These are phyloP conservation scores for Venturia asperata DNA, from an alignment of 2,329 filamentous ascomycete species.

Conservation along the genomic window DNA sequence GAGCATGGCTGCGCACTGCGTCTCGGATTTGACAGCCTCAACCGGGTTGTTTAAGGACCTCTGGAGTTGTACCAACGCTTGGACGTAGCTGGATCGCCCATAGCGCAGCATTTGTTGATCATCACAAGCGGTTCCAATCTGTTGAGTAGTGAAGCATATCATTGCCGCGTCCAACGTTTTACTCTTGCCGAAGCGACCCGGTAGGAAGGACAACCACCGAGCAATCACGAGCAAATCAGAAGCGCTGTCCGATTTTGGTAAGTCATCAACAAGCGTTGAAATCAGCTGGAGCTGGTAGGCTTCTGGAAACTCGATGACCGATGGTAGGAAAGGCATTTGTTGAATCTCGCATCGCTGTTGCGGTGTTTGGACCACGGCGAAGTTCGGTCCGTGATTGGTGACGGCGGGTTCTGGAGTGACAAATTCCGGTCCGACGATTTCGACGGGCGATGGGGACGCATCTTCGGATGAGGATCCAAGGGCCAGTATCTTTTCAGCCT, in stretches of 20 bases:
- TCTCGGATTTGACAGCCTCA: slow-evolving; percentile 14
- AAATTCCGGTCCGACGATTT: not conserved
- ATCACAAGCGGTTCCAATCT: slow-evolving; percentile 4
- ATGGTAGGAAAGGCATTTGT: not conserved
- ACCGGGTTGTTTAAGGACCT: slow-evolving; percentile 8
- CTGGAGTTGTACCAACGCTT: slow-evolving; percentile 2
- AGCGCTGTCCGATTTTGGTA: not conserved
- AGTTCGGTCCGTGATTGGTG: not conserved
- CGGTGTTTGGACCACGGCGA: not conserved
- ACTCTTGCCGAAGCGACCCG: slow-evolving; percentile 1
- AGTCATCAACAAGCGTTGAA: not conserved
- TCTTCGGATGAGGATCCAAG: slow-evolving; percentile 7
- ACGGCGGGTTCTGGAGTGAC: not conserved
- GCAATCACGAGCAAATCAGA: slow-evolving; percentile 11
- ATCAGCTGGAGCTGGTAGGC: slow-evolving; percentile 13
- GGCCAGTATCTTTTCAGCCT: slow-evolving; percentile 1
- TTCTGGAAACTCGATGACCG: not conserved
- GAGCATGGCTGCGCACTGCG: slow-evolving; percentile 9
- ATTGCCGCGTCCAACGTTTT: slow-evolving; percentile 11
- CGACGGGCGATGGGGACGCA: not conserved
- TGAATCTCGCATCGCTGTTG: not conserved
- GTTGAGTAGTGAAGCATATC: slow-evolving; percentile 12
- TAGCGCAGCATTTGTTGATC: slow-evolving; percentile 13
- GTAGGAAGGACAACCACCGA: slow-evolving; percentile 13
- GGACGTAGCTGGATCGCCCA: slow-evolving; percentile 9